A percentile compares a stretch with the other conserved stretches of the same genome.
Conservation (phyloP, 352 stramenopile genomes). For the Globisporangium echinulatum region DNA sequence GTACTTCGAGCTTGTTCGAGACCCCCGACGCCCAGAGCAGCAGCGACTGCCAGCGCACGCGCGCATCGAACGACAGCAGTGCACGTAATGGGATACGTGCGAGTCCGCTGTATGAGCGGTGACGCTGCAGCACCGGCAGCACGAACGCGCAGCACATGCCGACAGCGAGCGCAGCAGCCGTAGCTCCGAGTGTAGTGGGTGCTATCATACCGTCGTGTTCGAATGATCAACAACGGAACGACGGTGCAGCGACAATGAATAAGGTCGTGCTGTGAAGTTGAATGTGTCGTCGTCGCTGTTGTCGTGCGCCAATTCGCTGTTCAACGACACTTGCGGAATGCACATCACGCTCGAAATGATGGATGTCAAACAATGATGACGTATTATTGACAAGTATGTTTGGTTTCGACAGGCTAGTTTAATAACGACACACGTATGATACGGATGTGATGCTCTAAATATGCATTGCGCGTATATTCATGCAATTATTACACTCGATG, state of each 20-base stretch:
- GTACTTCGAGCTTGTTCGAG: conserved; percentile 26
- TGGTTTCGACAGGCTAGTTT: too few relatives aligned
- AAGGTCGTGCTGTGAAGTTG: too few relatives aligned
- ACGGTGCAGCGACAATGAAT: background rate
- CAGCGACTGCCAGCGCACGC: conserved; percentile 34
- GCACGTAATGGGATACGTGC: conserved; percentile 20
- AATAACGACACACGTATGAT: too few relatives aligned
- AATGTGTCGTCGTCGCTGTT: too few relatives aligned
- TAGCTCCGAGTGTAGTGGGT: background rate
- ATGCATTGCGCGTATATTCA: too few relatives aligned
- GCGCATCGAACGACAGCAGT: conserved; percentile 38
- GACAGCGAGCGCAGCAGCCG: background rate
- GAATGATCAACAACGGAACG: background rate
- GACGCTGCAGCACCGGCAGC: conserved; percentile 1
- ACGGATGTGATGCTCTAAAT: too few relatives aligned
- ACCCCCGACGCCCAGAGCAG: conserved; percentile 38
- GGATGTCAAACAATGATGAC: too few relatives aligned
- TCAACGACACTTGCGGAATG: too few relatives aligned
- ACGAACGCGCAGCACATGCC: conserved; percentile 6
- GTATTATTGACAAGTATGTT: too few relatives aligned
- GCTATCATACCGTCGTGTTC: background rate
- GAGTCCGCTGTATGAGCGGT: conserved; percentile 1
- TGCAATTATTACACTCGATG: too few relatives aligned
- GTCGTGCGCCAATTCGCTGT: too few relatives aligned
- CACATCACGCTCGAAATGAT: too few relatives aligned